Evolutionary conservation across 768 basidiomycete species (phyloP), one percentile per base, ranked within the genome.

Genomic region (Cytidiella melzeri): DNA sequence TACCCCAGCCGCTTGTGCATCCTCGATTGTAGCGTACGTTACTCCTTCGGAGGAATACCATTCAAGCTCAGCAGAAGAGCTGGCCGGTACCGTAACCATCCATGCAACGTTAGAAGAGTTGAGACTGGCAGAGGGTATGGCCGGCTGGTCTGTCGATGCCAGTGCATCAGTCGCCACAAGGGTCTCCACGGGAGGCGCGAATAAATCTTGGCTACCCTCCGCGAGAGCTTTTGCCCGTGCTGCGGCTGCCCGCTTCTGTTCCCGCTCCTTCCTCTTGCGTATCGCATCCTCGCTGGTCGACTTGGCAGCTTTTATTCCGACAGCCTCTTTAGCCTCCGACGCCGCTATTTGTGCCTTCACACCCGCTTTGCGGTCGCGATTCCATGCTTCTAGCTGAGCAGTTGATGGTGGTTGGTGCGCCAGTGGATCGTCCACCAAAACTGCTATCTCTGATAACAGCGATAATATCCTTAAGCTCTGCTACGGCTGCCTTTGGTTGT

Each of bases 231-330:
- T 59, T 41, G 53, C 59, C 3, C 56, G 57, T 7, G 54, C 52
- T 1, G 48, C 43, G n/a, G 62, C 64, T 12, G 57, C 61, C n/a
- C 64, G 65, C n/a, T 54, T 64, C 49, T 76, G 73, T 58, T 83
- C 84, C 42, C 86, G 75, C 57, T 82, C 83, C 55, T 76, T 81
- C 47, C 92, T 79, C 67, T 92, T 92, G 50, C 72, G 69, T 41
- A 80, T 61, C 1, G 87, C 87, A 36, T 80, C 79, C 45, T 83
- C 80, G 3, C 60, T 60, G 28, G 54, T 50, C 7, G 60, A 41
- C 13, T 47, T 50, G 19, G 50, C 47, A 2, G 46, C 59, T 44
- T 70, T 67, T 44, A 75, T 75, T 53, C 74, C 63, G 41, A 66
- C 73, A 11, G 73, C 71, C 12, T 66, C 72, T 55, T 81, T 78